phyloP scores from a whole-genome alignment of 768 basidiomycete genomes.

The Cubamyces lactineus region DNA sequence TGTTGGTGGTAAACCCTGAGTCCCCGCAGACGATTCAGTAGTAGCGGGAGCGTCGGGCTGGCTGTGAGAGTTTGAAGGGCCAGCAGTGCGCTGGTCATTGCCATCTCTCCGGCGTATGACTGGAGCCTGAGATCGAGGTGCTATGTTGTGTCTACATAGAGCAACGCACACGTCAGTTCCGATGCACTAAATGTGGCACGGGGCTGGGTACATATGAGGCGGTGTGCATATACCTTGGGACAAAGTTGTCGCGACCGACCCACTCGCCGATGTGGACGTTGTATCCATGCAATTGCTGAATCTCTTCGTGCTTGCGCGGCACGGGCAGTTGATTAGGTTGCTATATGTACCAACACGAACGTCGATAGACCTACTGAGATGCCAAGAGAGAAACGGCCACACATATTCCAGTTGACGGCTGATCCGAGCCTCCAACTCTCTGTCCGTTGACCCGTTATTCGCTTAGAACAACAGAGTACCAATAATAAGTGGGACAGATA shows the following conservation, averaged over 20 bases:
- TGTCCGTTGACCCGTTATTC: too few species aligned
- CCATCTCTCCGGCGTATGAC: conserved; percentile 59
- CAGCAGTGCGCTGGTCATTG: conserved; percentile 27
- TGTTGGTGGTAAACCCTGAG: not conserved
- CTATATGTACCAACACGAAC: too few species aligned
- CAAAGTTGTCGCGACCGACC: conserved; percentile 26
- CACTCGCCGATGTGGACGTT: conserved; percentile 27
- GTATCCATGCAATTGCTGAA: conserved; percentile 25
- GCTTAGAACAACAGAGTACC: too few species aligned
- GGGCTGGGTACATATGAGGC: too few species aligned
- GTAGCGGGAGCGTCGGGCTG: not conserved
- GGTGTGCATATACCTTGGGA: conserved; percentile 19
- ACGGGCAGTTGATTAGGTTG: not conserved
- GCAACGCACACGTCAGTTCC: conserved; percentile 32
- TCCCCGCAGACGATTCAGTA: not conserved
- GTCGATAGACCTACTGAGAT: not conserved
- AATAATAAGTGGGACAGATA: not conserved
- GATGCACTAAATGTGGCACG: not conserved
- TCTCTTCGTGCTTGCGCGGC: conserved; percentile 19
- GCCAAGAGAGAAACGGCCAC: conserved; percentile 8
- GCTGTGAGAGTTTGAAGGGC: not conserved
- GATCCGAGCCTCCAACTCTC: not conserved
- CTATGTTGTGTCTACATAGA: conserved; percentile 69
- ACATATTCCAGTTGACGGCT: not conserved
- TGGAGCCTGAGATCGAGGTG: conserved; percentile 78